phyloP scores from a whole-genome alignment of 2,329 filamentous ascomycete species.

The Hymenoscyphus infarciens region DNA sequence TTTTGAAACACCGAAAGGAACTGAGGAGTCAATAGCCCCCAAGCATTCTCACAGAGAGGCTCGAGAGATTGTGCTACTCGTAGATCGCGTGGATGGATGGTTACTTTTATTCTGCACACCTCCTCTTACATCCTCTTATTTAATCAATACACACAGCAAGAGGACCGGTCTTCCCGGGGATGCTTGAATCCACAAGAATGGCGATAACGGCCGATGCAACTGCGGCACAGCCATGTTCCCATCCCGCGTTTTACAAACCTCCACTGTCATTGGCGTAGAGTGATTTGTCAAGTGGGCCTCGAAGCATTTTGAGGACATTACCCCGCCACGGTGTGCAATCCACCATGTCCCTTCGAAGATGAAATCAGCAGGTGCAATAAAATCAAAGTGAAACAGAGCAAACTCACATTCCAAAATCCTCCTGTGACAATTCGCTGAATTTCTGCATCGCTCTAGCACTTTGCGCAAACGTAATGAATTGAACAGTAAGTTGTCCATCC shows the following conservation, averaged over 20 bases:
- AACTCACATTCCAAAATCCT: conserved; percentile 22
- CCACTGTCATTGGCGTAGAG: background rate
- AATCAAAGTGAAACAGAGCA: background rate
- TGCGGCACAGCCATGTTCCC: background rate
- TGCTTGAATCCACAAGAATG: background rate
- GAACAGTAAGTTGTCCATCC: conserved; percentile 10
- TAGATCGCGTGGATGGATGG: background rate
- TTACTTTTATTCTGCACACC: background rate
- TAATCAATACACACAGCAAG: background rate
- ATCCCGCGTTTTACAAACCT: background rate
- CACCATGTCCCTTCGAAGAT: conserved; percentile 18
- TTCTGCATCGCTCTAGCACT: conserved; percentile 12
- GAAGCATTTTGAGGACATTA: conserved; percentile 28
- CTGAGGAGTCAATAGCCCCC: no score
- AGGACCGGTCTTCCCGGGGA: background rate
- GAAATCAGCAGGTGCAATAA: background rate
- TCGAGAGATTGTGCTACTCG: no score
- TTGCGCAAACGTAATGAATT: conserved; percentile 24
- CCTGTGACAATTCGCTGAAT: conserved; percentile 12
- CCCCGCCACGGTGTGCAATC: conserved; percentile 23
- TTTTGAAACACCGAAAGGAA: no score
- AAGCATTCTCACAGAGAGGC: no score
- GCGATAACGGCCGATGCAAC: background rate
- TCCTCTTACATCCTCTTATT: no score
- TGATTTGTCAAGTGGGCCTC: conserved; percentile 21